Evolutionary conservation across 2,329 filamentous ascomycete species (phyloP).

Genomic region (Colletotrichum simmondsii): DNA sequence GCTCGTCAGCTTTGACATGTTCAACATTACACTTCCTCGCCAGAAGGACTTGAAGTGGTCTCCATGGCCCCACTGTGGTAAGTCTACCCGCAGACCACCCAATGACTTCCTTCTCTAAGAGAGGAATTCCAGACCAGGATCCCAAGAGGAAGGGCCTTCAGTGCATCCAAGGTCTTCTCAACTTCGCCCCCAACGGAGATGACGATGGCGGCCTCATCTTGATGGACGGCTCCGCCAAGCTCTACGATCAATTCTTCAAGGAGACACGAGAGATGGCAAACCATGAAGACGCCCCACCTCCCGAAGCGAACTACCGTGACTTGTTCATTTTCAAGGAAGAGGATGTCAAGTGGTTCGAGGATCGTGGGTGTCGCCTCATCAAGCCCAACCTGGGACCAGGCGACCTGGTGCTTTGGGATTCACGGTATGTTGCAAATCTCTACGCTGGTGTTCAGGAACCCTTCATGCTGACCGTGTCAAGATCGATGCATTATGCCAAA

Average conservation of each 20-base stretch:
- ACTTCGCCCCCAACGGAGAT: conserved; percentile 55
- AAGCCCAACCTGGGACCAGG: conserved; percentile 37
- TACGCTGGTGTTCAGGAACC: background rate
- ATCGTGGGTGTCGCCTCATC: conserved; percentile 32
- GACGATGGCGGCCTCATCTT: conserved; percentile 58
- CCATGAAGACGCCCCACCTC: conserved; percentile 39
- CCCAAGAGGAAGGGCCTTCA: conserved; percentile 39
- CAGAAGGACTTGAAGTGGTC: conserved; percentile 25
- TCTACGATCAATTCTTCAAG: conserved; percentile 56
- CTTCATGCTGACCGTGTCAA: background rate
- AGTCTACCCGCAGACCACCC: background rate
- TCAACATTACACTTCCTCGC: conserved; percentile 54
- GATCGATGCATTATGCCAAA: conserved; percentile 37
- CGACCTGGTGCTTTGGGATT: conserved; percentile 49
- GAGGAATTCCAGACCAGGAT: conserved; percentile 46
- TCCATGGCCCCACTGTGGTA: conserved; percentile 20
- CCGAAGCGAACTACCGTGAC: conserved; percentile 40
- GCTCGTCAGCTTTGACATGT: conserved; percentile 42
- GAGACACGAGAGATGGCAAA: conserved; percentile 29
- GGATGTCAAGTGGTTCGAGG: conserved; percentile 41
- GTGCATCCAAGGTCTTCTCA: conserved; percentile 54
- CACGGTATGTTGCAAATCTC: conserved; percentile 9
- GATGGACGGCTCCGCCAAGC: conserved; percentile 52
- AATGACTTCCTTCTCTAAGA: background rate
- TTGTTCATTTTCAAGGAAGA: conserved; percentile 54